Conservation (phyloP, 2,329 filamentous ascomycete genomes). For the Trichoderma semiorbis region DNA sequence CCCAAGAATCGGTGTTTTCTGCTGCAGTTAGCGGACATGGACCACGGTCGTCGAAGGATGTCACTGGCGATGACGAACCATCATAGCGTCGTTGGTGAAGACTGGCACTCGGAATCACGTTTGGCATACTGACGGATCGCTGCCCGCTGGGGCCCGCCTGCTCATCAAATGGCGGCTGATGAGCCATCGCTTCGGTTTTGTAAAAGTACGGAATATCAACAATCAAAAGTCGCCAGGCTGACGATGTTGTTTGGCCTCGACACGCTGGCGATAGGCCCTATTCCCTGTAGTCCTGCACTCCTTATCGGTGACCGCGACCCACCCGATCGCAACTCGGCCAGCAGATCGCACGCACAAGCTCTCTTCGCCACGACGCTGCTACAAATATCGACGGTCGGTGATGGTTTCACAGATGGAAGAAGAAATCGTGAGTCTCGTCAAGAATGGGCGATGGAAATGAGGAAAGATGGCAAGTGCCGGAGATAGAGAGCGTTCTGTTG, state of each 20-base stretch:
- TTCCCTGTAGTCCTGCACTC: conserved; percentile 8
- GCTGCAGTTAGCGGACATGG: conserved; percentile 25
- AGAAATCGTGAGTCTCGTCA: neutral
- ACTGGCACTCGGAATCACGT: neutral
- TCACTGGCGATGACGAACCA: conserved; percentile 27
- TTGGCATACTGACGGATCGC: conserved; percentile 7
- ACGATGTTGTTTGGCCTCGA: neutral
- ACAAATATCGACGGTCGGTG: neutral
- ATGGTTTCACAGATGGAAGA: neutral
- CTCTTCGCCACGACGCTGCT: neutral
- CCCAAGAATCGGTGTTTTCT: conserved; percentile 89
- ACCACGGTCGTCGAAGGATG: neutral
- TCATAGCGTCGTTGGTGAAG: conserved; percentile 34
- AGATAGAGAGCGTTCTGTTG: conserved; percentile 10
- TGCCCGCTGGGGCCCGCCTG: conserved; percentile 2
- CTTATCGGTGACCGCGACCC: conserved; percentile 15
- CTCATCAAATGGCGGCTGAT: neutral
- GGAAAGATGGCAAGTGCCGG: neutral
- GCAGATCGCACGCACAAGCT: neutral
- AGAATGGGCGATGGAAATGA: neutral
- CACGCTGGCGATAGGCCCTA: neutral
- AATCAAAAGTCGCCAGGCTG: neutral
- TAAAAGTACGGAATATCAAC: neutral
- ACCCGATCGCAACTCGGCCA: conserved; percentile 14
- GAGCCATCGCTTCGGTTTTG: neutral